phyloP scores from a whole-genome alignment of 2,329 filamentous ascomycete species.

The Dryadomyces quercivorus region DNA sequence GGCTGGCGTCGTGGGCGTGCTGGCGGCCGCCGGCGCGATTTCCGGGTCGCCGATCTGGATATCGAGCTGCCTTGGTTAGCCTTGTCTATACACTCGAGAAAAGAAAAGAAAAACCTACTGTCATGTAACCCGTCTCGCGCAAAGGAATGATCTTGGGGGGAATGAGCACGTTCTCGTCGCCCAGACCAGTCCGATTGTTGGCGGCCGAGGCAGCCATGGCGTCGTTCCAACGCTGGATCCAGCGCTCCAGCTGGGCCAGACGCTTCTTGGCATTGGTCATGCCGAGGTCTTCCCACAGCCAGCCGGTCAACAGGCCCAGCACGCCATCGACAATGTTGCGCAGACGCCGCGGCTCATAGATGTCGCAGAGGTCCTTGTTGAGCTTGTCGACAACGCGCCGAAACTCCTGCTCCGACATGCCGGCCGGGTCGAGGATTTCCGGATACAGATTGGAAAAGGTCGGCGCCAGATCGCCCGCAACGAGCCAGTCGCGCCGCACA shows the following conservation, averaged over 20 bases:
- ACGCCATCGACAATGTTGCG: constrained; percentile 71
- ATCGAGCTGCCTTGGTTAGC: constrained; percentile 11
- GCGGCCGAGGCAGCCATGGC: constrained; percentile 38
- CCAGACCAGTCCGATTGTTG: background rate
- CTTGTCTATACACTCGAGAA: too few species aligned
- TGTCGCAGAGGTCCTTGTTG: constrained; percentile 63
- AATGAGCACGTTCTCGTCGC: constrained; percentile 7
- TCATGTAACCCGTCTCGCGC: constrained; percentile 16
- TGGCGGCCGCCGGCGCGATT: constrained; percentile 12
- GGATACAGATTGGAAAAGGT: constrained; percentile 94
- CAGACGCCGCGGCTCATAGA: constrained; percentile 66
- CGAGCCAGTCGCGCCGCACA: constrained; percentile 82
- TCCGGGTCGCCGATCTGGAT: constrained; percentile 16
- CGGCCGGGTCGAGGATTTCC: constrained; percentile 78
- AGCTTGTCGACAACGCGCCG: constrained; percentile 68
- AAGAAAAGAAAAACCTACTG: constrained; percentile 7
- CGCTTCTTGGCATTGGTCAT: constrained; percentile 62
- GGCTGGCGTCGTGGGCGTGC: constrained; percentile 10
- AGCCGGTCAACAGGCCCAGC: constrained; percentile 74
- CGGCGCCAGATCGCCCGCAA: constrained; percentile 78
- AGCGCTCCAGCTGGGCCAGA: constrained; percentile 59
- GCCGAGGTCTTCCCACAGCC: constrained; percentile 88
- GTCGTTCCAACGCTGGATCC: constrained; percentile 78
- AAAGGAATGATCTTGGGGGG: constrained; percentile 15
- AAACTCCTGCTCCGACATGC: constrained; percentile 78